Conservation (phyloP, 192 early-diverging fungal species). For the Coemansia sp. region DNA sequence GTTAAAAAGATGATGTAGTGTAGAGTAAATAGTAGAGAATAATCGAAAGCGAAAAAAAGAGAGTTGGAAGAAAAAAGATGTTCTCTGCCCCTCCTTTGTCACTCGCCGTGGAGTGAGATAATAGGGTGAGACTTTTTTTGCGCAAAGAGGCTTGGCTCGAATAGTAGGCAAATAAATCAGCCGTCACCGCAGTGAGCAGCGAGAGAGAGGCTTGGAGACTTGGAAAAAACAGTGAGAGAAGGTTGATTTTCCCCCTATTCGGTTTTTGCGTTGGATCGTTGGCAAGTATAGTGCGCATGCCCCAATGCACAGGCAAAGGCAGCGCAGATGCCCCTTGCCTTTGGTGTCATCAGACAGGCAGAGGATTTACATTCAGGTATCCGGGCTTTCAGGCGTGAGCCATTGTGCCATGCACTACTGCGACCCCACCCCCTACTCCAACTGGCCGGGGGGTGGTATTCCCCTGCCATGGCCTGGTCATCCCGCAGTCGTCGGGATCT, state of each 20-base stretch:
- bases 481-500: not conserved
- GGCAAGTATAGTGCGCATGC: constrained; percentile 1
- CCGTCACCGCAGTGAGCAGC: not conserved
- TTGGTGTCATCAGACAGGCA: not conserved
- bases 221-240: not conserved
- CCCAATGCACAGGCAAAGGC: not conserved
- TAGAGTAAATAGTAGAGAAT: not conserved
- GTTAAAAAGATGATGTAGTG: not conserved
- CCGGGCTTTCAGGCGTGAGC: not conserved
- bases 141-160: not conserved
- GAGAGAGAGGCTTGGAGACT: no score
- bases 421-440: not conserved
- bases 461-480: not conserved
- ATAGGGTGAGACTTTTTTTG: not conserved
- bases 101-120: not conserved
- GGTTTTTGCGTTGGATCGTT: not conserved
- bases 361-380: not conserved
- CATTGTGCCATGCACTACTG: not conserved
- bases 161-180: not conserved
- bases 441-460: not conserved
- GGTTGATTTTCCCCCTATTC: not conserved
- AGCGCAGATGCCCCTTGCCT: not conserved
- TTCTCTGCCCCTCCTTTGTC: not conserved
- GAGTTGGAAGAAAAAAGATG: not conserved
- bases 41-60: not conserved